Evolutionary conservation across 164 flowering plant genomes (phyloP).

Genomic region (Aristolochia contorta): DNA sequence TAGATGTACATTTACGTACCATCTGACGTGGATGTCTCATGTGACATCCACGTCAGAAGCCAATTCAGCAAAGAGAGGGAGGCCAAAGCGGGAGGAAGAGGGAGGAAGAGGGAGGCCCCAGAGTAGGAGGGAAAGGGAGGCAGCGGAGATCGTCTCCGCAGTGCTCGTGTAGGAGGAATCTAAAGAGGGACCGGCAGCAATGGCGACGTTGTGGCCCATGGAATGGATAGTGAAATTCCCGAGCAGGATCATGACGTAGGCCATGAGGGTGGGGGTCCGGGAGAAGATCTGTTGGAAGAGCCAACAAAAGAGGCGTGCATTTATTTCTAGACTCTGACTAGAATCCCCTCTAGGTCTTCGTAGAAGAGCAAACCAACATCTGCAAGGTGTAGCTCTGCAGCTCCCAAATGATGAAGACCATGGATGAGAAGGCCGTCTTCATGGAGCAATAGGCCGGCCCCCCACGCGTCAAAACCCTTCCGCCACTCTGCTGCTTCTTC

Average conservation of each 20-base stretch:
- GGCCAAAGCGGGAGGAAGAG: no score
- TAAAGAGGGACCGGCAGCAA: conserved; percentile 32
- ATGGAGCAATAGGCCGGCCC: conserved; percentile 65
- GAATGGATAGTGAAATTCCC: conserved; percentile 88
- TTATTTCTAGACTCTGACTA: conserved; percentile 57
- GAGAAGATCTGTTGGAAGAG: conserved; percentile 83
- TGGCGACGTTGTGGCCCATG: conserved; percentile 40
- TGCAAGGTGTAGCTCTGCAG: conserved; percentile 70
- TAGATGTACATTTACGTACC: no score
- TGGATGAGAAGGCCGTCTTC: conserved; percentile 76
- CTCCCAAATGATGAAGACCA: conserved; percentile 90
- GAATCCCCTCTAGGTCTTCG: conserved; percentile 58
- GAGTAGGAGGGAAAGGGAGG: no score
- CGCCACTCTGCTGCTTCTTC: conserved; percentile 47
- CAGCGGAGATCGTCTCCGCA: conserved; percentile 21
- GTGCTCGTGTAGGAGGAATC: conserved; percentile 1
- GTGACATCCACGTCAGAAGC: no score
- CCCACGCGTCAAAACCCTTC: conserved; percentile 45
- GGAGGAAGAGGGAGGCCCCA: no score
- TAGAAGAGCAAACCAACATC: conserved; percentile 55
- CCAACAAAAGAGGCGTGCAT: conserved; percentile 92
- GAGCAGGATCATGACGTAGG: conserved; percentile 78
- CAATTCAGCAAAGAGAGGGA: no score
- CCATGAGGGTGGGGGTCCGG: conserved; percentile 81
- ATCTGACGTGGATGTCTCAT: no score